phyloP scores from a whole-genome alignment of 192 early-diverging fungal species.

The Mortierella hygrophila region DNA sequence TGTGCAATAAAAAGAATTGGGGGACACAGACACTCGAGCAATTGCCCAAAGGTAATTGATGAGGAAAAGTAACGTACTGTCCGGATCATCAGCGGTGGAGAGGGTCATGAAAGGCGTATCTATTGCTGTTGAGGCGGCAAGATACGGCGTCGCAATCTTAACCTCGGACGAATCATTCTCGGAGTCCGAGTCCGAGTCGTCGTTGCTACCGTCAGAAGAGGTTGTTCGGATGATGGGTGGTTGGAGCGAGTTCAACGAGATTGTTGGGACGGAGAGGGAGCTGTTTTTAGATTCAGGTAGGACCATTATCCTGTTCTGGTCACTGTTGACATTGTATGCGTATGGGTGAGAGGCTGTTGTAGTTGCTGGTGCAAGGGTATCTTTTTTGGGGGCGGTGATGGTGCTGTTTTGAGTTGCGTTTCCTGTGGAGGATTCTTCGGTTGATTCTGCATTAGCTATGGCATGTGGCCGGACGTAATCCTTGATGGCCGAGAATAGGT shows the following conservation, averaged over 20 bases:
- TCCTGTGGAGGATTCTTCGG: neutral
- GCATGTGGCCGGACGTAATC: conserved; percentile 24
- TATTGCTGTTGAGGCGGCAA: neutral
- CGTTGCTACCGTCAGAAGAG: neutral
- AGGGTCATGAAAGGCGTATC: conserved; percentile 39
- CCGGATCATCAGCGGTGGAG: conserved; percentile 39
- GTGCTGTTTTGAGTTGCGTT: neutral
- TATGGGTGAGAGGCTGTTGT: conserved; percentile 25
- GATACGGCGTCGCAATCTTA: conserved; percentile 9
- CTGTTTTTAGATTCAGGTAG: neutral
- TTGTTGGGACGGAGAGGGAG: conserved; percentile 23
- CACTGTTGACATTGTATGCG: neutral
- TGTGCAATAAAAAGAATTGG: neutral
- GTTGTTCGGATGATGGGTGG: conserved; percentile 15
- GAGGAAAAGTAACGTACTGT: conserved; percentile 15
- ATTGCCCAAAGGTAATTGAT: neutral
- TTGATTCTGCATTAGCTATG: neutral
- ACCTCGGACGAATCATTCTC: conserved; percentile 27
- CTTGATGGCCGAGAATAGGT: conserved; percentile 30
- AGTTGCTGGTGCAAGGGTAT: neutral
- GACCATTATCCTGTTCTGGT: conserved; percentile 37
- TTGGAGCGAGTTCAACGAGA: conserved; percentile 25
- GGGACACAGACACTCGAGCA: neutral
- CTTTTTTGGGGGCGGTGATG: neutral
- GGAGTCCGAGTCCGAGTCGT: conserved; percentile 27